phyloP scores from a whole-genome alignment of 768 basidiomycete genomes.

The Mycena rebaudengoi region DNA sequence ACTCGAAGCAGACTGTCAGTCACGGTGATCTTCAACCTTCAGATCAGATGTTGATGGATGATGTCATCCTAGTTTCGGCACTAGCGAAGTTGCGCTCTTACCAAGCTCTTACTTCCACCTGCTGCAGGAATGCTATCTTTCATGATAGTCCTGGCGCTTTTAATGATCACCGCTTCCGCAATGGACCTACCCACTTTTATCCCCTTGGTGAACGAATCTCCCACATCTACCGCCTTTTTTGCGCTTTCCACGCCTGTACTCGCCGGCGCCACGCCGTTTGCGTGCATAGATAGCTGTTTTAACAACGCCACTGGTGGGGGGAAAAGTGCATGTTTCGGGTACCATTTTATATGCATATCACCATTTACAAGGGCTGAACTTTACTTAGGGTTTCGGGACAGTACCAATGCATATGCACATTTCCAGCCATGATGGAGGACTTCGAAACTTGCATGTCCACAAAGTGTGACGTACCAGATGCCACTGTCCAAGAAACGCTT shows the following conservation, averaged over 20 bases:
- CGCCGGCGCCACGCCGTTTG: neutral
- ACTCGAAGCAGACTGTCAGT: too few species aligned
- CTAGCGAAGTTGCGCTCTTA: too few species aligned
- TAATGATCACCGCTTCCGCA: too few species aligned
- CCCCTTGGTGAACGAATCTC: neutral
- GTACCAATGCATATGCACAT: constrained; percentile 18
- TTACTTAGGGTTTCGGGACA: constrained; percentile 8
- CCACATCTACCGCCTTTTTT: neutral
- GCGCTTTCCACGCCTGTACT: neutral
- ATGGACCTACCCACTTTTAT: neutral
- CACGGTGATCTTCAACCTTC: too few species aligned
- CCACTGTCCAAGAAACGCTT: constrained; percentile 17
- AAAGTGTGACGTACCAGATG: neutral
- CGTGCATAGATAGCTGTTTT: constrained; percentile 21
- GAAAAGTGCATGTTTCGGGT: constrained; percentile 13
- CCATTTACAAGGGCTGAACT: neutral
- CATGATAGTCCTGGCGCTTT: too few species aligned
- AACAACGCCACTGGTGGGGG: constrained; percentile 21
- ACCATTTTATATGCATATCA: neutral
- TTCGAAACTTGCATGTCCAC: constrained; percentile 13
- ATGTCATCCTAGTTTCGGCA: too few species aligned
- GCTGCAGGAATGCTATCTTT: too few species aligned
- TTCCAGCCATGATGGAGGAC: constrained; percentile 11
- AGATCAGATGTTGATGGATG: too few species aligned
- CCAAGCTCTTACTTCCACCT: too few species aligned